Conservation (phyloP, 805 yeast species). For the Ogataea nitratoaversa region DNA sequence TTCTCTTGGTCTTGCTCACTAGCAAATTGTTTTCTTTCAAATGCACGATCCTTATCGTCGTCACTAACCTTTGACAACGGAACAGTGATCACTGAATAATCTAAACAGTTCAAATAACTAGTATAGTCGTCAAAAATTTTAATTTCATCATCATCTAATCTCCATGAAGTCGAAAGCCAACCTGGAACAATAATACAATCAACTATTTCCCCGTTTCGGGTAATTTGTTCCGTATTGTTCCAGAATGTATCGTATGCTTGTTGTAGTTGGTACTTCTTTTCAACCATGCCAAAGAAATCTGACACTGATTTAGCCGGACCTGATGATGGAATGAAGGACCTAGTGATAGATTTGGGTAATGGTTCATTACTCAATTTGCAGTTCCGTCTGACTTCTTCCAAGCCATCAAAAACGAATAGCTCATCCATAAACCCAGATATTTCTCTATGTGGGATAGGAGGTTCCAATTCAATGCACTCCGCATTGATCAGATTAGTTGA, state of each 20-base stretch:
- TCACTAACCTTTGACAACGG: no score
- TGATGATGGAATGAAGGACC: conserved; percentile 19
- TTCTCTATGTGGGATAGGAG: conserved; percentile 26
- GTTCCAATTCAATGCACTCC: conserved; percentile 38
- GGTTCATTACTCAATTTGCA: conserved; percentile 31
- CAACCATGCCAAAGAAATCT: conserved; percentile 39
- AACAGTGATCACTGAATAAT: conserved; percentile 41
- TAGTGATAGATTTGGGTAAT: conserved; percentile 13
- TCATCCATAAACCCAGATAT: conserved; percentile 24
- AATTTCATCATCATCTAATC: conserved; percentile 36
- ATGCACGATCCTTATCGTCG: no score
- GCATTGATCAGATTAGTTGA: conserved; percentile 40
- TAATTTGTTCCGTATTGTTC: conserved; percentile 29
- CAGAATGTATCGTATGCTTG: conserved; percentile 36
- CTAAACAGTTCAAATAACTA: conserved; percentile 48
- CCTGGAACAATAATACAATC: conserved; percentile 50
- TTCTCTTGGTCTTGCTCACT: conserved; percentile 33
- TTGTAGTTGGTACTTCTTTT: conserved; percentile 33
- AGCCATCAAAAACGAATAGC: conserved; percentile 23
- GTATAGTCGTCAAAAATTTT: conserved; percentile 49
- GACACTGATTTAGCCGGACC: conserved; percentile 11
- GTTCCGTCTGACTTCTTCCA: conserved; percentile 22
- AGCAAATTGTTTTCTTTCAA: conserved; percentile 25
- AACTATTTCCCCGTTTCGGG: conserved; percentile 36
- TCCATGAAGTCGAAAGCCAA: conserved; percentile 39